phyloP scores from a whole-genome alignment of 306 rosid species.

The Senna siamea region DNA sequence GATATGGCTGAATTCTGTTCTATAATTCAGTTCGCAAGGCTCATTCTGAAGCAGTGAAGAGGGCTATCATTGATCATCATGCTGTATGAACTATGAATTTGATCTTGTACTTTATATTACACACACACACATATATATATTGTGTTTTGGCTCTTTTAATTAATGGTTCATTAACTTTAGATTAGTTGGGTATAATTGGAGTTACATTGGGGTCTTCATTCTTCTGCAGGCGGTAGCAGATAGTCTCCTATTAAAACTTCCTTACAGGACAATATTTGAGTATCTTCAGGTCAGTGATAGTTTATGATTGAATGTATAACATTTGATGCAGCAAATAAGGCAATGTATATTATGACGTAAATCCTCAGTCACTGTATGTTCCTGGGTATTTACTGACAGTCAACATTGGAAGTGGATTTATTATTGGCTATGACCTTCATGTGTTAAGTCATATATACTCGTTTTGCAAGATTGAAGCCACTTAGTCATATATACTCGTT shows the following conservation, averaged over 20 bases:
- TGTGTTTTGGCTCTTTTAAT: slow-evolving; percentile 23
- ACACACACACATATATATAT: neutral
- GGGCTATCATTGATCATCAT: slow-evolving; percentile 67
- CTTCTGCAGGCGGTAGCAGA: slow-evolving; percentile 70
- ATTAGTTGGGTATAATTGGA: slow-evolving; percentile 24
- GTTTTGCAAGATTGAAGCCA: slow-evolving; percentile 25
- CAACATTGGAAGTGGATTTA: neutral
- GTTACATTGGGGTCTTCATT: slow-evolving; percentile 37
- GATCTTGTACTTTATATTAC: slow-evolving; percentile 27
- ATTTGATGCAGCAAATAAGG: slow-evolving; percentile 26
- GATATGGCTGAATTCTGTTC: slow-evolving; percentile 45
- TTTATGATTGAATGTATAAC: slow-evolving; percentile 1
- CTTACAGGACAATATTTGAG: slow-evolving; percentile 87
- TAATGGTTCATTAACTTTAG: slow-evolving; percentile 12
- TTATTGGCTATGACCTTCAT: slow-evolving; percentile 28
- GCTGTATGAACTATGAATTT: slow-evolving; percentile 60
- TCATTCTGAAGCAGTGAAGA: slow-evolving; percentile 75
- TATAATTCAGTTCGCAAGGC: slow-evolving; percentile 60
- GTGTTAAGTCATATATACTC: neutral
- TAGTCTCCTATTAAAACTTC: slow-evolving; percentile 73
- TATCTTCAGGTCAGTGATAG: slow-evolving; percentile 84
- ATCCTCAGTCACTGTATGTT: neutral
- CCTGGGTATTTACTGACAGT: slow-evolving; percentile 22
- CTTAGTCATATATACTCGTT: slow-evolving; percentile 16
- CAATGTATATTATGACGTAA: slow-evolving; percentile 8